Conservation (phyloP, 2,329 filamentous ascomycete genomes). For the Beauveria pseudobassiana region DNA sequence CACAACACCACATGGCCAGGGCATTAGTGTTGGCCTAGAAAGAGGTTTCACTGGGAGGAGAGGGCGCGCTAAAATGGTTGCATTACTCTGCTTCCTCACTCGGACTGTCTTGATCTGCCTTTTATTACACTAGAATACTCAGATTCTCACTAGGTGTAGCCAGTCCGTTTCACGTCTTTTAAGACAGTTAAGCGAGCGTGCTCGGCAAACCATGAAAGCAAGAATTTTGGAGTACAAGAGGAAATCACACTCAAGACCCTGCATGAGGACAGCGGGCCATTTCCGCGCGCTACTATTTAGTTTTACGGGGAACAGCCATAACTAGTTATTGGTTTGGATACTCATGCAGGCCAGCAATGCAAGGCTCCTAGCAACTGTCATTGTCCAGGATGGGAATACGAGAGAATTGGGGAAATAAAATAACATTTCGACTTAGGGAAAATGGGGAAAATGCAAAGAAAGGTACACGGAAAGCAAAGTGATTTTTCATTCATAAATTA, state of each 20-base stretch:
- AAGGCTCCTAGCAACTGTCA: background rate
- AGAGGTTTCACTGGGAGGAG: background rate
- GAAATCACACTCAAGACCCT: background rate
- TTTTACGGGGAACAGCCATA: background rate
- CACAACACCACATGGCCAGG: background rate
- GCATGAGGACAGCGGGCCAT: background rate
- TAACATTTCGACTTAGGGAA: too few species aligned
- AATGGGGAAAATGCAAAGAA: too few species aligned
- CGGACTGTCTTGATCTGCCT: background rate
- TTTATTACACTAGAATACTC: background rate
- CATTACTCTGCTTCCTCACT: background rate
- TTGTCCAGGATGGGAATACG: too few species aligned
- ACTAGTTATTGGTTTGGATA: background rate
- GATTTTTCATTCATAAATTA: too few species aligned
- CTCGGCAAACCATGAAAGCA: background rate
- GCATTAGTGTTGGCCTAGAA: background rate
- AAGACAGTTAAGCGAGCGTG: background rate
- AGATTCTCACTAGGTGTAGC: background rate
- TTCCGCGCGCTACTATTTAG: background rate
- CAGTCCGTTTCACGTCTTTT: background rate
- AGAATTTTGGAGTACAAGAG: background rate
- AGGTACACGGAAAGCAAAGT: too few species aligned
- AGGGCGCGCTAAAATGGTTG: background rate
- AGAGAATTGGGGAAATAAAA: too few species aligned
- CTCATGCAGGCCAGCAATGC: background rate